Percentiles rank a stretch among this genome's conserved stretches.
Evolutionary conservation across 345 rosid species (phyloP).

Genomic region (Litchi chinensis): DNA sequence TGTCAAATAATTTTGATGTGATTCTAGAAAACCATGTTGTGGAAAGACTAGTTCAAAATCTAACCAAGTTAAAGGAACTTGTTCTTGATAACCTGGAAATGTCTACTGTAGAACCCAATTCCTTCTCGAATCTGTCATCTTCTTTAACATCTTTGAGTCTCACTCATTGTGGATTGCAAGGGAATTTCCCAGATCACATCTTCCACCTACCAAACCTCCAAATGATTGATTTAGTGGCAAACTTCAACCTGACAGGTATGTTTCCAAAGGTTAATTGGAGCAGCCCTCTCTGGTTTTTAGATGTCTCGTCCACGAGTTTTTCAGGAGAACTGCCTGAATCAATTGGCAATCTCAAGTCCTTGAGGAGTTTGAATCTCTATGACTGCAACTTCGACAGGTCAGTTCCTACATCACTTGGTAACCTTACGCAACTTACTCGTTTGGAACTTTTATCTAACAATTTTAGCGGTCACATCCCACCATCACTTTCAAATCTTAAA

Average conservation of each 20-base stretch:
- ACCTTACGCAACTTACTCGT: neutral
- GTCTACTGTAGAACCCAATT: neutral
- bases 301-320: neutral
- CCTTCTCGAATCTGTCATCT: conserved; percentile 18
- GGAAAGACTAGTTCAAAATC: conserved; percentile 13
- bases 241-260: neutral
- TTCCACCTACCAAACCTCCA: neutral
- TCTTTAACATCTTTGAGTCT: conserved; percentile 17
- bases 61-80: conserved; percentile 11
- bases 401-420: conserved; percentile 12
- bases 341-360: neutral
- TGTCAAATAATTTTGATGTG: neutral
- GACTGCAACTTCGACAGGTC: neutral
- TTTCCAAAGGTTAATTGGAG: conserved; percentile 19
- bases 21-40: neutral
- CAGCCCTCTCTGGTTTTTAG: neutral
- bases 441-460: conserved; percentile 7
- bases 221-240: too few relatives aligned
- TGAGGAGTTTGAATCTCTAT: neutral
- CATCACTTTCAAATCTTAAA: conserved; percentile 5
- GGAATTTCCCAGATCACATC: conserved; percentile 18
- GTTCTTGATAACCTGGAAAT: neutral
- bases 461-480: conserved; percentile 29
- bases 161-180: rapidly evolving
- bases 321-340: neutral